These are phyloP conservation scores for Pleurotus tuoliensis DNA, from an alignment of 768 basidiomycete genomes.

Conservation along the genomic window DNA sequence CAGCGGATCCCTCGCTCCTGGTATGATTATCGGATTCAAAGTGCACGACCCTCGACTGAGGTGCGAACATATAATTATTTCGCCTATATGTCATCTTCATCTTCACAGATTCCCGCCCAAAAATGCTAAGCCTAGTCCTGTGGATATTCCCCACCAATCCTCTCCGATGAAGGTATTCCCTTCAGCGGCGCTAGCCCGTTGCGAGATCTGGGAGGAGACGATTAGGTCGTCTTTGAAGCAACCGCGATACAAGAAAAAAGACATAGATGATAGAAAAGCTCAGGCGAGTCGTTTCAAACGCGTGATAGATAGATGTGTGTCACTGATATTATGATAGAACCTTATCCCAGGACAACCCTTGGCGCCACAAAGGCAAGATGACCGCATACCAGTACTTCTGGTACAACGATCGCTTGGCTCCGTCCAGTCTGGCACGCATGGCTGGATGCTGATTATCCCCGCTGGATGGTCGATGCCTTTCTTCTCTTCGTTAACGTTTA, in stretches of 20 bases:
- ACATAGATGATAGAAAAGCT: constrained; percentile 79
- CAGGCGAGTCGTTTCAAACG: constrained; percentile 41
- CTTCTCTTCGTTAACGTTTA: constrained; percentile 74
- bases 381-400: constrained; percentile 79
- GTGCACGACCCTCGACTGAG: constrained; percentile 85
- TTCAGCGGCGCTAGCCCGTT: constrained; percentile 52
- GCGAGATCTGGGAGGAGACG: constrained; percentile 70
- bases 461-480: constrained; percentile 91
- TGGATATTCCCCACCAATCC: constrained; percentile 19
- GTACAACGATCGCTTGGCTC: constrained; percentile 71
- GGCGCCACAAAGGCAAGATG: constrained; percentile 65
- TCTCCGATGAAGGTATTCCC: constrained; percentile 44
- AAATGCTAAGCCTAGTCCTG: constrained; percentile 47
- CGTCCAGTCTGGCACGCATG: constrained; percentile 49
- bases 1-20: constrained; percentile 64
- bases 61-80: constrained; percentile 37
- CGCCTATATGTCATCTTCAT: not conserved
- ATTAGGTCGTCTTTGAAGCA: constrained; percentile 47
- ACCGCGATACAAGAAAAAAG: constrained; percentile 75
- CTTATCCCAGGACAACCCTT: constrained; percentile 76
- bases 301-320: not conserved
- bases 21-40: constrained; percentile 73
- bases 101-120: constrained; percentile 75
- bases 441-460: constrained; percentile 87
- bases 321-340: constrained; percentile 39